Evolutionary conservation across 2,329 filamentous ascomycete genomes (phyloP).

Genomic region (Alternaria ethzedia): DNA sequence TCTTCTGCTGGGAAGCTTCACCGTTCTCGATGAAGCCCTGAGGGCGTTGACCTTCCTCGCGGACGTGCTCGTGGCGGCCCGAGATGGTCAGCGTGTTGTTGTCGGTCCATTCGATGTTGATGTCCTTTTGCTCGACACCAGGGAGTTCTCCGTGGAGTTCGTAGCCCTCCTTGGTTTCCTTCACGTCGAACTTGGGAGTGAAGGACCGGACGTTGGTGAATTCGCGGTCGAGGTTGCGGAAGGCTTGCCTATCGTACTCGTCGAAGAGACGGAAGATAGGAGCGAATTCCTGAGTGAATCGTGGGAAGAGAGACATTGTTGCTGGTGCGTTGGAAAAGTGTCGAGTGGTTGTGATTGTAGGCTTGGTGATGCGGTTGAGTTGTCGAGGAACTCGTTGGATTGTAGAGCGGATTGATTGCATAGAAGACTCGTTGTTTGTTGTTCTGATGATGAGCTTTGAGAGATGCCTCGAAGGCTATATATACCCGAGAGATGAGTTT

Average conservation of each 20-base stretch:
- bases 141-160: slow-evolving; percentile 83
- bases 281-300: slow-evolving; percentile 50
- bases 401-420: slow-evolving; percentile 47
- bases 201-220: slow-evolving; percentile 60
- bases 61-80: slow-evolving; percentile 70
- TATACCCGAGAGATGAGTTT: slow-evolving; percentile 35
- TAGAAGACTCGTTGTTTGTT: slow-evolving; percentile 39
- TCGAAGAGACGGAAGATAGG: slow-evolving; percentile 57
- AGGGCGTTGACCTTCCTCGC: slow-evolving; percentile 62
- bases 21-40: slow-evolving; percentile 55
- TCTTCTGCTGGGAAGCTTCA: slow-evolving; percentile 24
- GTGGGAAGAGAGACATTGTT: slow-evolving; percentile 52
- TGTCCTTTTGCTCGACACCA: slow-evolving; percentile 74
- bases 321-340: slow-evolving; percentile 29
- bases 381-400: slow-evolving; percentile 40
- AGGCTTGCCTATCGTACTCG: slow-evolving; percentile 52
- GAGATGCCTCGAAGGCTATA: slow-evolving; percentile 21
- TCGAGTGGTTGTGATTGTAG: slow-evolving; percentile 24
- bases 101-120: slow-evolving; percentile 81
- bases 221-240: slow-evolving; percentile 34
- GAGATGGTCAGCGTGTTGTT: slow-evolving; percentile 73
- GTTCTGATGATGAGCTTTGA: slow-evolving; percentile 32
- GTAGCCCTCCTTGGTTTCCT: slow-evolving; percentile 71
- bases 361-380: slow-evolving; percentile 40
- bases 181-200: slow-evolving; percentile 79